Conservation (phyloP, 352 stramenopile species). For the Phytophthora colocasiae region DNA sequence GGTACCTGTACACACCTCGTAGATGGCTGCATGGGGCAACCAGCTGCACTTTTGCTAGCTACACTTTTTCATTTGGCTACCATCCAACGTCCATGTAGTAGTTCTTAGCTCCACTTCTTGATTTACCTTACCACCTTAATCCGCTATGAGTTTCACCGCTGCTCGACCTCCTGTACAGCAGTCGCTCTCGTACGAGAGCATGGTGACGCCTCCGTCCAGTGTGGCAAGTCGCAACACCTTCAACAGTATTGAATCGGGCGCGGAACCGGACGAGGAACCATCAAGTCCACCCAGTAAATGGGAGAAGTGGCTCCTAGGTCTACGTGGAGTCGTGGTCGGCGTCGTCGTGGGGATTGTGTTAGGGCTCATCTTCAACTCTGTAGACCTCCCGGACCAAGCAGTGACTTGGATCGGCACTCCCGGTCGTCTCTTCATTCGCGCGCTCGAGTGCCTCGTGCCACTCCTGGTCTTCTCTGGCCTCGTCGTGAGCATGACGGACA, state of each 20-base stretch:
- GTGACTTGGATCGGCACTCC: constrained; percentile 47
- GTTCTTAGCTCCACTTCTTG: constrained; percentile 3
- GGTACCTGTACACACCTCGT: too few species aligned
- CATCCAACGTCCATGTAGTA: too few species aligned
- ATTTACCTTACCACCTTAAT: neutral
- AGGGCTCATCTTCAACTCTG: constrained; percentile 34
- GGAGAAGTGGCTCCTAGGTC: constrained; percentile 37
- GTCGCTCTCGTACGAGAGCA: constrained; percentile 32
- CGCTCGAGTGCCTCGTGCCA: constrained; percentile 53
- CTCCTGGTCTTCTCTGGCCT: constrained; percentile 56
- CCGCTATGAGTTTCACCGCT: constrained; percentile 11
- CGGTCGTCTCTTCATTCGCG: constrained; percentile 57
- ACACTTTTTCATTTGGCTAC: constrained; percentile 1
- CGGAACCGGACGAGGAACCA: constrained; percentile 23
- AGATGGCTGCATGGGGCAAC: too few species aligned
- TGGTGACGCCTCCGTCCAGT: constrained; percentile 24
- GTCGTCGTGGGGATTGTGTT: constrained; percentile 21
- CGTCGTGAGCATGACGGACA: constrained; percentile 51
- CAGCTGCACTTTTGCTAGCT: constrained; percentile 15
- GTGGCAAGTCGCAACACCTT: constrained; percentile 22
- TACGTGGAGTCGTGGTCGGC: constrained; percentile 43
- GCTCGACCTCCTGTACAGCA: constrained; percentile 15
- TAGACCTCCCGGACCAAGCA: constrained; percentile 22
- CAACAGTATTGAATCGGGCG: constrained; percentile 22
- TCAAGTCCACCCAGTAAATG: constrained; percentile 11